Base-by-base conservation (phyloP, 352 stramenopile genomes). In the Halophytophthora polymorphica region DNA sequence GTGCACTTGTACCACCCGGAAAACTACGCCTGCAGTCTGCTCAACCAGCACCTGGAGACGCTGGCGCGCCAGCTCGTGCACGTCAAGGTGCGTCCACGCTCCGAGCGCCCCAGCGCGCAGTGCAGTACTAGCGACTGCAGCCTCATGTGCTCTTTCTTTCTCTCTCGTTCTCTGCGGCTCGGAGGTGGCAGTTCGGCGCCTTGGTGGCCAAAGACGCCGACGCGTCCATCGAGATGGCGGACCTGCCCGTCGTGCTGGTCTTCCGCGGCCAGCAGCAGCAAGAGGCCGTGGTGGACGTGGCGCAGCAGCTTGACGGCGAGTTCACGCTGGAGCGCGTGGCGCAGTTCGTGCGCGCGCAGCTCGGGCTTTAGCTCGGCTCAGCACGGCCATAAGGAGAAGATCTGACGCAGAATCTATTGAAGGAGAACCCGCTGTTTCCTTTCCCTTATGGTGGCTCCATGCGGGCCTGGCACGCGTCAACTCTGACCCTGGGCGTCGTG, bases 1-100 rank as follows among this genome's bases (percentile, higher is more conserved):
- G 66, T 92, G 25, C 81, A 92, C 42, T 63, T 92, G 5, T 90
- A 80, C 38, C 66, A 88, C 34, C 53, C 70, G 0, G 78, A 88
- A 21, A 94, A 77, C 62, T 87, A 91, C 45, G 58, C 76, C n/a
- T 94, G 83, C 28, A 42, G 54, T 1, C 57, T 91, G 22, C 54
- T 94, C 15, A 94, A 94, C 48, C 50, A 69, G 21, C 77, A 88
- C 41, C 62, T 94, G 2, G 63, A 74, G 50, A 14, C 64, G 29
- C 56, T 92, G n/a, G 78, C 77, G 40, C 46, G 42, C 17, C 66
- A 80, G n/a, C 59, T 86, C 35, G 48, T 77, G 6, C 70, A 86
- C 31, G 50, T 86, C 38, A 86, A 90, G 76, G 77, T 90, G 65
- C 1, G 19, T 25, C 14, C 11, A 10, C 2, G 29, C 6, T 6